These are phyloP conservation scores for Fraxinus anomala DNA, from an alignment of 257 asterid species.

Conservation along the genomic window DNA sequence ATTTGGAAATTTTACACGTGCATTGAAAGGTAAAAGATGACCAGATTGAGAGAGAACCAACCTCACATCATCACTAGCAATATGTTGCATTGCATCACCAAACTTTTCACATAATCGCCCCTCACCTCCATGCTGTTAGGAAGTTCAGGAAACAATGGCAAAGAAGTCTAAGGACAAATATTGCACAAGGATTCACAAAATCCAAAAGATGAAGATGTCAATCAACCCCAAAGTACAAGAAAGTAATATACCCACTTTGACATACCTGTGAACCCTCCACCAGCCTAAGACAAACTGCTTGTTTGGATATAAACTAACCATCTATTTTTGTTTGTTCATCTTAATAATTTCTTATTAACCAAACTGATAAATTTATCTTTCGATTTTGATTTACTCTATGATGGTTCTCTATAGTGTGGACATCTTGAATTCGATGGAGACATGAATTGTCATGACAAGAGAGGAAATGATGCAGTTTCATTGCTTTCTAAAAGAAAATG, in stretches of 20 bases:
- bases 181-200: background rate
- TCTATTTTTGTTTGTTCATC: background rate
- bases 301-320: background rate
- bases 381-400: background rate
- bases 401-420: background rate
- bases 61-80: slow-evolving; percentile 73
- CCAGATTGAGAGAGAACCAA: slow-evolving; percentile 31
- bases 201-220: background rate
- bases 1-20: slow-evolving; percentile 28
- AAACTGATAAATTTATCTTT: background rate
- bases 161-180: slow-evolving; percentile 18
- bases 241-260: slow-evolving; percentile 6
- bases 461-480: background rate
- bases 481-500: background rate
- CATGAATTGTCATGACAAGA: background rate
- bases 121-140: slow-evolving; percentile 84
- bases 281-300: slow-evolving; percentile 1
- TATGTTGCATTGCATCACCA: slow-evolving; percentile 61
- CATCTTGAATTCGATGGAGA: background rate
- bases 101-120: slow-evolving; percentile 69
- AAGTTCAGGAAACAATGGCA: slow-evolving; percentile 19
- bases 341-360: background rate
- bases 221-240: slow-evolving; percentile 10
- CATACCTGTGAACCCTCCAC: slow-evolving; percentile 7
- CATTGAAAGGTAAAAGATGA: slow-evolving; percentile 21